Base-by-base conservation (phyloP, 169 alveolate species). In the Eimeria praecox region DNA sequence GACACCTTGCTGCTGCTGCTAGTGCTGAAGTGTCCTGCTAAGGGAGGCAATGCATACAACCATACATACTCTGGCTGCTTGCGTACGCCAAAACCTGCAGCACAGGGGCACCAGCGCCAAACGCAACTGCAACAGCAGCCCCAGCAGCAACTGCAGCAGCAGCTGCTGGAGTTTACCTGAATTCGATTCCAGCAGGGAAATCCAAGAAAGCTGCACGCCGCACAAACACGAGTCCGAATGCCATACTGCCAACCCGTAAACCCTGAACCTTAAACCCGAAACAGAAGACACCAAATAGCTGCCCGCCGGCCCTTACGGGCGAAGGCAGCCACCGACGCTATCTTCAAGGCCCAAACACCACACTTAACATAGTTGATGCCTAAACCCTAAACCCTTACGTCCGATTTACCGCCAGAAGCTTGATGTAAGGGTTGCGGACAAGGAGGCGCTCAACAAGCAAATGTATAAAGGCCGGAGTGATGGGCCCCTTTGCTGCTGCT, bases 391-490 rank as follows among this genome's bases (percentile, higher is more conserved):
- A 35, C 52, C 52, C 52, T 16, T 12, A 6, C 14, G 33, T 3
- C 75, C 69, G 20, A 40, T 77, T 22, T 71, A 94, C 96, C 69
- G 90, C 96, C 4, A 95, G 94, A 27, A 80, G 92, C 56, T 89
- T 90, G 78, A 95, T 91, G 44, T 82, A 95, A 38, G 97, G 97
- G 66, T 91, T 95, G 62, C 80, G 92, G 49, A 91, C 96, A 24
- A 92, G 95, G 24, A 92, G 86, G 24, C 95, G 90, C 56, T 92
- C 92, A 56, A 85, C 91, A 4, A 95, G 83, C 35, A 92, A 94
- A 1, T 75, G 92, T 40, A 95, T 44, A 83, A 95, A 95, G 40
- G 86, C 94, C 4, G 93, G 93, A 20, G 93, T 86, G 52, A 86
- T 86, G 14, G 94, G 94, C 52, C 93, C 93, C 12, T 86, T 35